Evolutionary conservation across 306 rosid genomes (phyloP), one percentile per base, ranked within the genome.

Genomic region (Prosopis cineraria): DNA sequence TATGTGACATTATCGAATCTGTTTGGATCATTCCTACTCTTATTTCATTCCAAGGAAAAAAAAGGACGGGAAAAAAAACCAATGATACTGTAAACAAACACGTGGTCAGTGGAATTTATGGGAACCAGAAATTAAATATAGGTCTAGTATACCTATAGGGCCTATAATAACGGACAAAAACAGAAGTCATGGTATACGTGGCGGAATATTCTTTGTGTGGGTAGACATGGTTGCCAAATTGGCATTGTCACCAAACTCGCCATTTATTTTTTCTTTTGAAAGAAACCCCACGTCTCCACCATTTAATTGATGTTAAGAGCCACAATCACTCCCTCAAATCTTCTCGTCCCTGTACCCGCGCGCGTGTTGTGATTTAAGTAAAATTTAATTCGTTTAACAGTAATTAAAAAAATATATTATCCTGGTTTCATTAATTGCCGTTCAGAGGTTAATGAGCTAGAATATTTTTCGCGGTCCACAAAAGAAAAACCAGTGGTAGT

Each of bases 181-280:
- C 33, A 13, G 45, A 70, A 70, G 45, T n/a, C 60, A 12, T 27
- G 0, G 30, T 30, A 69, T 69, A 53, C 30, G 58, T 25, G 9
- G 58, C 10, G 17, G 6, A 11, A 10, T 3, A 55, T 70, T 71
- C 77, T 71, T 45, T 22, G 29, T 19, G 12, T 3, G 48, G 72
- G 52, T 7, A 59, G 20, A 59, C 72, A 34, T 27, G 14, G 56
- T 25, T 43, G 27, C 47, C 62, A 77, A 77, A 41, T 53, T 77
- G 74, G 72, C 36, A 45, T 43, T 5, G 56, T 44, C 16, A 69
- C 24, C 36, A 8, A 65, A 37, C 47, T 65, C 4, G 3, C 40
- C 43, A 19, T 64, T 36, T 19, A 19, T 36, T 45, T 20, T 3
- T 19, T 45, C 39, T 0, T 16, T 17, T 7, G 64, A 56, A 56